phyloP scores from a whole-genome alignment of 306 rosid genomes.

The Vicia faba region DNA sequence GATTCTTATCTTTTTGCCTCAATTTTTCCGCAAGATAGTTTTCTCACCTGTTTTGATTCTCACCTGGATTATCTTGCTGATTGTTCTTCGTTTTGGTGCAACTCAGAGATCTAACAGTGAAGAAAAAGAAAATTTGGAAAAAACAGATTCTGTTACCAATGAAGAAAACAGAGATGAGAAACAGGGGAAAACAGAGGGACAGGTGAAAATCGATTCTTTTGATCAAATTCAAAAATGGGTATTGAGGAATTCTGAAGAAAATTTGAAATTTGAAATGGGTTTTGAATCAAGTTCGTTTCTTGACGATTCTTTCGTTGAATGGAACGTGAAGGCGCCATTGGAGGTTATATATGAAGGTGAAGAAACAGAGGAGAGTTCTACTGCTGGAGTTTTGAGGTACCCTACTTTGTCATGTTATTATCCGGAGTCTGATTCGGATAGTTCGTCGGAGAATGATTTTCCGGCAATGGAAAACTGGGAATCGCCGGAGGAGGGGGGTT shows the following conservation, averaged over 20 bases:
- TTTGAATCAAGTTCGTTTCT: slow-evolving; percentile 44
- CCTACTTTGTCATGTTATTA: slow-evolving; percentile 62
- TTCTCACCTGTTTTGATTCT: slow-evolving; percentile 63
- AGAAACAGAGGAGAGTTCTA: slow-evolving; percentile 46
- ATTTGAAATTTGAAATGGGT: slow-evolving; percentile 42
- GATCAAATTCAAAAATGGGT: slow-evolving; percentile 41
- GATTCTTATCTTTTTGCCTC: slow-evolving; percentile 63
- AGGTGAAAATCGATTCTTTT: slow-evolving; percentile 28
- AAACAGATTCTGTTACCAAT: not conserved
- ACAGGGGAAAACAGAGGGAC: slow-evolving; percentile 37
- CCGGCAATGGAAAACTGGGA: slow-evolving; percentile 46
- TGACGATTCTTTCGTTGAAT: slow-evolving; percentile 63
- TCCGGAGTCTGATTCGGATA: slow-evolving; percentile 82
- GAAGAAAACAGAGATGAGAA: slow-evolving; percentile 39
- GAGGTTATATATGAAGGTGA: slow-evolving; percentile 81
- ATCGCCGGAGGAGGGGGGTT: slow-evolving; percentile 51
- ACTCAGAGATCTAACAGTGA: slow-evolving; percentile 50
- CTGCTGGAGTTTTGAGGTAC: slow-evolving; percentile 41
- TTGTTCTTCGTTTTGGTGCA: slow-evolving; percentile 75
- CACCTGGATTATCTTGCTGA: slow-evolving; percentile 51
- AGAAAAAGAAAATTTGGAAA: not conserved
- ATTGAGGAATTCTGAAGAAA: slow-evolving; percentile 31
- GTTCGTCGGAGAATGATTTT: slow-evolving; percentile 61
- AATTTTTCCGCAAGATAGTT: slow-evolving; percentile 44
- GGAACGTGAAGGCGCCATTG: slow-evolving; percentile 87